phyloP scores from a whole-genome alignment of 1,284 basidiomycete genomes.

The Anthracocystis setariae region DNA sequence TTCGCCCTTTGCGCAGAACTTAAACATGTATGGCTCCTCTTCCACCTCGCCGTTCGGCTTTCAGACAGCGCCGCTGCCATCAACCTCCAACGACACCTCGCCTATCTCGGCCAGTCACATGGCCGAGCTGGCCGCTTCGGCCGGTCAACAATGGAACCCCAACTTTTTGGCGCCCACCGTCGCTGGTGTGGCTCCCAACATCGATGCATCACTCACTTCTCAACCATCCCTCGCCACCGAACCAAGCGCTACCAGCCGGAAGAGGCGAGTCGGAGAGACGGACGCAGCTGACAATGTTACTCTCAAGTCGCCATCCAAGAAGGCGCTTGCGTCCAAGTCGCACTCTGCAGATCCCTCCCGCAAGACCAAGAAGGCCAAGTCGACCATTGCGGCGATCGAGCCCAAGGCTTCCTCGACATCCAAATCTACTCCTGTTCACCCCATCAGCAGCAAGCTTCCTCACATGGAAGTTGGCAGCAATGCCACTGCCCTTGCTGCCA shows the following conservation, averaged over 20 bases:
- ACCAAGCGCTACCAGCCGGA: conserved; percentile 2
- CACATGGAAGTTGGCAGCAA: conserved; percentile 60
- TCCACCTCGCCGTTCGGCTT: conserved; percentile 32
- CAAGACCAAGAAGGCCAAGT: conserved; percentile 36
- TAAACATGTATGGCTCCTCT: conserved; percentile 21
- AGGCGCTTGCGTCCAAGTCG: conserved; percentile 11
- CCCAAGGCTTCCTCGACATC: conserved; percentile 6
- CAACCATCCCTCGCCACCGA: neutral
- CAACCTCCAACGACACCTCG: conserved; percentile 11
- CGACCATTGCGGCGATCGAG: conserved; percentile 9
- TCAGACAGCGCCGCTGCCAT: conserved; percentile 22
- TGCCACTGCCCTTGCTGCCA: conserved; percentile 53
- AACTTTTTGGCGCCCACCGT: conserved; percentile 29
- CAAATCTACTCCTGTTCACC: conserved; percentile 15
- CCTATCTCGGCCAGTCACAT: conserved; percentile 2
- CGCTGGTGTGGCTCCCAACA: conserved; percentile 1
- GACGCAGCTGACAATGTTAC: neutral
- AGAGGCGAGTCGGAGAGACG: conserved; percentile 16
- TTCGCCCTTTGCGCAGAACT: conserved; percentile 27
- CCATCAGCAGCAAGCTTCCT: conserved; percentile 44
- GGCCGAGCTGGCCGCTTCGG: conserved; percentile 4
- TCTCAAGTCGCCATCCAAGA: conserved; percentile 11
- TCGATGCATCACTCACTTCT: conserved; percentile 2
- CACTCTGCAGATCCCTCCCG: conserved; percentile 7
- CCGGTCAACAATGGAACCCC: conserved; percentile 24